Evolutionary conservation across 441 rosid genomes (phyloP).

Genomic region (Adansonia gregorii): DNA sequence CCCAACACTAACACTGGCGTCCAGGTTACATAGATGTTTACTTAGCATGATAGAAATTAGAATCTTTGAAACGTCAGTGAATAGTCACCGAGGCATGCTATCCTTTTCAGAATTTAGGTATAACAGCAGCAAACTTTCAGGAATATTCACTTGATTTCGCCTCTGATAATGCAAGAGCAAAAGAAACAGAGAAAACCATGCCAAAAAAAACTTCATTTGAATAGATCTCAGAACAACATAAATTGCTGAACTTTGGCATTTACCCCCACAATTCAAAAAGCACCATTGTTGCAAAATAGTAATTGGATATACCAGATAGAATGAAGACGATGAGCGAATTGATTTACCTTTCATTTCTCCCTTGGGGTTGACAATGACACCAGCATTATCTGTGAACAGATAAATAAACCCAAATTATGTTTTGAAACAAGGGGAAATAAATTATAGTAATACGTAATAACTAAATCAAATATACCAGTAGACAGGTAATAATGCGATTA

Average conservation of each 20-base stretch:
- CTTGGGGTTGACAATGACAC: slow-evolving; percentile 22
- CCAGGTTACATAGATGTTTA: no score
- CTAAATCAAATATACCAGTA: slow-evolving; percentile 33
- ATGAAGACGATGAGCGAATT: background rate
- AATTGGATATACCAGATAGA: background rate
- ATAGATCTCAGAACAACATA: background rate
- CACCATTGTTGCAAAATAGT: background rate
- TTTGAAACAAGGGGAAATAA: background rate
- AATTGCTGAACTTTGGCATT: background rate
- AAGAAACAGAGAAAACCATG: background rate
- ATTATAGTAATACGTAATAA: background rate
- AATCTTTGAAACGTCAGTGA: background rate
- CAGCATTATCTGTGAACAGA: slow-evolving; percentile 14
- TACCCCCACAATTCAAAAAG: background rate
- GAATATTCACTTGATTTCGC: background rate
- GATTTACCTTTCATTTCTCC: slow-evolving; percentile 32
- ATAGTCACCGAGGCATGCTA: background rate
- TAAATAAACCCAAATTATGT: background rate
- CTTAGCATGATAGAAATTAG: background rate
- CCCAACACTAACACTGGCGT: no score
- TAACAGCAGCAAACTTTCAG: background rate
- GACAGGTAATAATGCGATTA: slow-evolving; percentile 39
- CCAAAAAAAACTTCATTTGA: background rate
- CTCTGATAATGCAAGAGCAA: background rate
- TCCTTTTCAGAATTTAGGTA: background rate